Conservation (phyloP, 179 eudicot species). For the Actinidia arguta region DNA sequence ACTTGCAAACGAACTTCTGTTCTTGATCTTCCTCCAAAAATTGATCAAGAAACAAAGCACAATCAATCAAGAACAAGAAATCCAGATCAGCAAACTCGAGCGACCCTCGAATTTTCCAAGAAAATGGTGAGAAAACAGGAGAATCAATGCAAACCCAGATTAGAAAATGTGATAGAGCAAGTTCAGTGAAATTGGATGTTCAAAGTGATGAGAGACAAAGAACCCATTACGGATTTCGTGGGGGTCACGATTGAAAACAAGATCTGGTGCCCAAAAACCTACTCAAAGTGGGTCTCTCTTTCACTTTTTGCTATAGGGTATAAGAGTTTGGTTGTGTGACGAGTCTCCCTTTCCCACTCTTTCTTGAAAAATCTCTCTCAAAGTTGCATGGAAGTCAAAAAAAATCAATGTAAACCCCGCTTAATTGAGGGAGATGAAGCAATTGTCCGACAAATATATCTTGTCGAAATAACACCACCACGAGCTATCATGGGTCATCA, state of each 20-base stretch:
- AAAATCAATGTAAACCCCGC: too few relatives aligned
- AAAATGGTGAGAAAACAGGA: not conserved
- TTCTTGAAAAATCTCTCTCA: too few relatives aligned
- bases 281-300: not conserved
- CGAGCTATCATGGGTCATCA: too few relatives aligned
- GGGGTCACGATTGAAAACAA: not conserved
- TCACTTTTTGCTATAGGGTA: not conserved
- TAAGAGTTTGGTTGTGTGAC: not conserved
- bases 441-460: too few relatives aligned
- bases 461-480: too few relatives aligned
- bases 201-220: not conserved
- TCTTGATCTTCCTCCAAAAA: not conserved
- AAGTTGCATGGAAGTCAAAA: too few relatives aligned
- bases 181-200: not conserved
- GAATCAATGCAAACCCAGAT: not conserved
- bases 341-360: too few relatives aligned
- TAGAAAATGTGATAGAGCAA: too few relatives aligned
- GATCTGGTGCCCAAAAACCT: slow-evolving; percentile 20
- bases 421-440: too few relatives aligned
- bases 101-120: not conserved
- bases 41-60: not conserved
- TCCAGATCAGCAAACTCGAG: not conserved
- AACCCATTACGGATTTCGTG: not conserved
- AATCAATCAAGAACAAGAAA: not conserved
- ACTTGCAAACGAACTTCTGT: not conserved